Conservation (phyloP, 1,284 basidiomycete species). For the Ceratobasidium sp. region DNA sequence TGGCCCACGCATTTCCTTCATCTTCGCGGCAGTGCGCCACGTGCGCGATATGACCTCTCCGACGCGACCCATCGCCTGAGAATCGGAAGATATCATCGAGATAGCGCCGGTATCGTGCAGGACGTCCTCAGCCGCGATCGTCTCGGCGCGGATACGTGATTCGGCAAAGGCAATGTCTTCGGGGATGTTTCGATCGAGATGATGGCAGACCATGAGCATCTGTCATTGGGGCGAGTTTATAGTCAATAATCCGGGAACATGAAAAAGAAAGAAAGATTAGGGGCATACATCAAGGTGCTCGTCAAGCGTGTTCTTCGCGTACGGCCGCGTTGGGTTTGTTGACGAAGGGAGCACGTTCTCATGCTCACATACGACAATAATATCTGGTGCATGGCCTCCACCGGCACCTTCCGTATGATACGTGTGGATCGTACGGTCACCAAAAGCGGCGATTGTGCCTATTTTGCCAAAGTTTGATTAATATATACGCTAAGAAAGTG, state of each 20-base stretch:
- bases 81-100: constrained; percentile 95
- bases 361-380: constrained; percentile 94
- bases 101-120: constrained; percentile 96
- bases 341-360: constrained; percentile 96
- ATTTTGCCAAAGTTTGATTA: constrained; percentile 43
- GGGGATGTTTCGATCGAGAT: constrained; percentile 87
- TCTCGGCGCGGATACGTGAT: constrained; percentile 96
- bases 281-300: constrained; percentile 90
- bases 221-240: background rate
- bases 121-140: constrained; percentile 97
- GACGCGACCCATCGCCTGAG: constrained; percentile 98
- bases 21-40: constrained; percentile 97
- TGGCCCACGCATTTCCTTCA: constrained; percentile 85
- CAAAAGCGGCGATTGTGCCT: constrained; percentile 93
- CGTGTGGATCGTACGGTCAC: constrained; percentile 95
- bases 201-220: constrained; percentile 76
- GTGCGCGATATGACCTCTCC: constrained; percentile 95
- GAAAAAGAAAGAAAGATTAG: background rate
- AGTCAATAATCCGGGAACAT: background rate
- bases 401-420: constrained; percentile 96
- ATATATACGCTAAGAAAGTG: background rate
- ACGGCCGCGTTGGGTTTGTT: constrained; percentile 97
- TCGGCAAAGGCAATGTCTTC: constrained; percentile 98
- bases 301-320: constrained; percentile 91
- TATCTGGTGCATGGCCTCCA: constrained; percentile 98